These are phyloP conservation scores for Prinsepia uniflora DNA, from an alignment of 306 rosid species.

Conservation along the genomic window DNA sequence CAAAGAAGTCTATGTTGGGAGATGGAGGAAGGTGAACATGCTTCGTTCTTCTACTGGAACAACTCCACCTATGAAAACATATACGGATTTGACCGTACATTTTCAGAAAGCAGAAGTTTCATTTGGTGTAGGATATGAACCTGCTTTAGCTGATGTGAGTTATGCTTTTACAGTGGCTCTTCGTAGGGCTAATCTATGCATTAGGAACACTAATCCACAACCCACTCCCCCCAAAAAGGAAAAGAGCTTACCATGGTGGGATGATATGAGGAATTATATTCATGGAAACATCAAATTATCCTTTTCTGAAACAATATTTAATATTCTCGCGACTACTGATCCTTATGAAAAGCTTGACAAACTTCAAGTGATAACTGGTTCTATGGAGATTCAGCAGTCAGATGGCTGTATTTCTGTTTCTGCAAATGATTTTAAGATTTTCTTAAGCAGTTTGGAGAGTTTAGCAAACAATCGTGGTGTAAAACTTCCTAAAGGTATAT, in stretches of 20 bases:
- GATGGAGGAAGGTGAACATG: conserved; percentile 89
- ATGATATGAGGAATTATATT: conserved; percentile 91
- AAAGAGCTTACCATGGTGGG: conserved; percentile 99
- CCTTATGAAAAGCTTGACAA: conserved; percentile 94
- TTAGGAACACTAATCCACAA: conserved; percentile 47
- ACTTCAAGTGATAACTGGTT: conserved; percentile 61
- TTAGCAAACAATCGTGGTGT: conserved; percentile 73
- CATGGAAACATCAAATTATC: conserved; percentile 74
- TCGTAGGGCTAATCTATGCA: conserved; percentile 93
- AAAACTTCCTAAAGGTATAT: conserved; percentile 67
- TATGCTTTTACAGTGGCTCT: conserved; percentile 93
- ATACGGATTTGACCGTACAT: conserved; percentile 68
- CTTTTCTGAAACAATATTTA: conserved; percentile 73
- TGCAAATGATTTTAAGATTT: conserved; percentile 70
- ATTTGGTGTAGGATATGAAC: conserved; percentile 96
- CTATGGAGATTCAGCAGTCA: conserved; percentile 85
- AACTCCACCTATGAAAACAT: conserved; percentile 92
- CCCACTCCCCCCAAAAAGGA: conserved; percentile 75
- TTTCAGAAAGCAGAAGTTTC: conserved; percentile 78
- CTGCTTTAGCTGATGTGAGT: conserved; percentile 85
- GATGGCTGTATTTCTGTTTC: conserved; percentile 77
- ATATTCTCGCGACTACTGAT: conserved; percentile 77
- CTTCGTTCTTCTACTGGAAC: conserved; percentile 98
- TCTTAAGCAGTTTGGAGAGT: conserved; percentile 87
- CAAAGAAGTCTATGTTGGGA: conserved; percentile 88